A percentile compares a stretch with the other conserved stretches of the same genome.
These are phyloP conservation scores for Phytophthora meadii DNA, from an alignment of 352 stramenopile species.

Conservation along the genomic window DNA sequence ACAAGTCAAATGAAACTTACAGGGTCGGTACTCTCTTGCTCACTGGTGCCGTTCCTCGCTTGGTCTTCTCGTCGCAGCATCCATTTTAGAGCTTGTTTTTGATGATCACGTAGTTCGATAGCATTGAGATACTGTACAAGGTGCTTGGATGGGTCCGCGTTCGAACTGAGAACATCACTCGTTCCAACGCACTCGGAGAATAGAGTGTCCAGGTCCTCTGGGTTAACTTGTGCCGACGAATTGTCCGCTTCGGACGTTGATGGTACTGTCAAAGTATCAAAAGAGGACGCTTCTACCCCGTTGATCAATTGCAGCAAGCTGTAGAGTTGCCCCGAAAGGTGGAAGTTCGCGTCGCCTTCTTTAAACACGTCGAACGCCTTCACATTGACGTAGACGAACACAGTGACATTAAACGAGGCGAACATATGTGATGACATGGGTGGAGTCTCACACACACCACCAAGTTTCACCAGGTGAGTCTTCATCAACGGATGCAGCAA, in stretches of 20 bases:
- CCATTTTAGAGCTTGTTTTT: constrained; percentile 86
- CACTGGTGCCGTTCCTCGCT: constrained; percentile 22
- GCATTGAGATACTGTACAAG: constrained; percentile 60
- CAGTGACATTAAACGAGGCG: constrained; percentile 62
- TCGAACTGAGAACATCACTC: constrained; percentile 26
- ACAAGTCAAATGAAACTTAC: constrained; percentile 32
- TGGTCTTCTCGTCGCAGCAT: constrained; percentile 87
- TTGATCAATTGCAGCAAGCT: constrained; percentile 61
- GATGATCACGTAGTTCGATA: constrained; percentile 81
- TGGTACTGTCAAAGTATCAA: constrained; percentile 12
- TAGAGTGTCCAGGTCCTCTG: constrained; percentile 63
- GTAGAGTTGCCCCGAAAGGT: constrained; percentile 72
- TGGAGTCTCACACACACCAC: constrained; percentile 53
- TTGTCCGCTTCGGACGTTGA: constrained; percentile 14
- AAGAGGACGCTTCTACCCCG: constrained; percentile 13
- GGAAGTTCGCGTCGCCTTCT: constrained; percentile 62
- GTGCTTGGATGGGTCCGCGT: constrained; percentile 40
- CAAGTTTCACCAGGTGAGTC: constrained; percentile 53
- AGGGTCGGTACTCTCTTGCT: constrained; percentile 50
- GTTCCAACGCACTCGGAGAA: constrained; percentile 70
- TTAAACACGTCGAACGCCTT: constrained; percentile 73
- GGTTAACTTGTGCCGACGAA: constrained; percentile 31
- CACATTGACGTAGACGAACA: constrained; percentile 68
- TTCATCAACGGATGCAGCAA: constrained; percentile 74
- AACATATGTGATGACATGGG: constrained; percentile 67